Evolutionary conservation across 2,329 filamentous ascomycete genomes (phyloP), one percentile per base, ranked within the genome.

Genomic region (Colletotrichum orchidophilum): DNA sequence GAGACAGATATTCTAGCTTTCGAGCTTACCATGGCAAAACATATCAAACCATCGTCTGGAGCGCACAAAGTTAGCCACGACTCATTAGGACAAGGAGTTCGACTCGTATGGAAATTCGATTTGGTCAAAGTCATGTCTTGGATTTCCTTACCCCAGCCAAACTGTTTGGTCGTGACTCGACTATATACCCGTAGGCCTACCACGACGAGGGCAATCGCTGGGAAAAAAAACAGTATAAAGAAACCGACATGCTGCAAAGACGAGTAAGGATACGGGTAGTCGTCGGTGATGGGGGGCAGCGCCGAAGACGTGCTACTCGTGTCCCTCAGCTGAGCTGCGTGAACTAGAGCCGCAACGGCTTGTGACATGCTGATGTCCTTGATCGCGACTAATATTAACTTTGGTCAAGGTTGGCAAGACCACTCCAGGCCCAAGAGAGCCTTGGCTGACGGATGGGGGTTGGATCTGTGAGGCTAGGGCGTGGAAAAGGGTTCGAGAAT

Each of bases 191-290:
- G 49, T 46, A 69, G 42, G 27, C 42, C 69, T 46, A 71, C 69
- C 0, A 71, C 33, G 15, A 71, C 39, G 1, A 69, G 21, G 24
- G 69, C 64, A 26, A 71, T 11, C 3, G 33, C 33, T 11, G 69
- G 68, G 7, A 71, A 71, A 46, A 71, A 69, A 58, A 69, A 71
- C 1, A 71, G 64, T 8, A 71, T 27, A 3, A 69, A 63, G 58
- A 71, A 69, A 1, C 64, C 64, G n/a, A 50, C 33, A 9, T 69
- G 69, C 2, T 69, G 64, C 7, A 71, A 53, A 29, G 57, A 27
- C 58, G 69, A 63, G 31, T 63, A 55, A 27, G 69, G 69, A 26
- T 71, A 71, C 5, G 31, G 52, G 53, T 71, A 71, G 13, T 69
- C 58, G 69, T 63, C 29, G 35, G 64, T 59, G 29, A 71, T 8